Conservation (phyloP, 495 filamentous ascomycete genomes). For the Cercophora newfieldiana region DNA sequence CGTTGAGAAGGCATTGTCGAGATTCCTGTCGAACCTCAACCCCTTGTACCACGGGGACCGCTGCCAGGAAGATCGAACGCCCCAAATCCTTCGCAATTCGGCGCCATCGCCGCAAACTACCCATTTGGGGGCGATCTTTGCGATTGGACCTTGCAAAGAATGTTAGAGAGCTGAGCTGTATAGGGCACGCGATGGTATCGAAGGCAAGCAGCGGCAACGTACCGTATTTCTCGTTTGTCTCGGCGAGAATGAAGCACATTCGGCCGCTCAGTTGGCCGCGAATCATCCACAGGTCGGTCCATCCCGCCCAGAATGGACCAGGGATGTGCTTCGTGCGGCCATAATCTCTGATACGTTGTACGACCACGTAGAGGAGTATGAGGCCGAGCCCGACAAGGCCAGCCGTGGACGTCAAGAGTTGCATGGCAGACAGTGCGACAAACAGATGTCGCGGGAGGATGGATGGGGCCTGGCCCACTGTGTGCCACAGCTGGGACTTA, state of each 20-base stretch:
- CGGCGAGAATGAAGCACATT: constrained; percentile 11
- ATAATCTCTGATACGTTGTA: background rate
- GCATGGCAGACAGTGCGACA: background rate
- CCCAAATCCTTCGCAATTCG: constrained; percentile 1
- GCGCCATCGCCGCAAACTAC: constrained; percentile 38
- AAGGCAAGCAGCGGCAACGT: too few relatives aligned
- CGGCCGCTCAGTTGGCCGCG: constrained; percentile 8
- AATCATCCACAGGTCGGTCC: constrained; percentile 25
- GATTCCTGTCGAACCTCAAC: background rate
- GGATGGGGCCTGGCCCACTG: background rate
- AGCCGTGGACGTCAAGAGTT: background rate
- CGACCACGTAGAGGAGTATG: background rate
- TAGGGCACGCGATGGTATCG: too few relatives aligned
- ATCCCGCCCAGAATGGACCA: constrained; percentile 31
- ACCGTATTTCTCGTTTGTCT: constrained; percentile 29
- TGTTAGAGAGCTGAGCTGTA: background rate
- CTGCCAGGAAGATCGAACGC: constrained; percentile 8
- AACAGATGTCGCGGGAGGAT: background rate
- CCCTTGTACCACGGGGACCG: constrained; percentile 23
- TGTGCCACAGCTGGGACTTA: background rate
- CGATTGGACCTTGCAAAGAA: constrained; percentile 31
- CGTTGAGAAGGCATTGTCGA: constrained; percentile 8
- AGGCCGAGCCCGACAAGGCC: background rate
- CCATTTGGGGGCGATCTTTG: constrained; percentile 37
- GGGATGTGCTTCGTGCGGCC: constrained; percentile 23